Percentiles rank a stretch among this genome's conserved stretches.
These are phyloP conservation scores for Euphorbia pulcherrima DNA, from an alignment of 345 rosid genomes.

Conservation along the genomic window DNA sequence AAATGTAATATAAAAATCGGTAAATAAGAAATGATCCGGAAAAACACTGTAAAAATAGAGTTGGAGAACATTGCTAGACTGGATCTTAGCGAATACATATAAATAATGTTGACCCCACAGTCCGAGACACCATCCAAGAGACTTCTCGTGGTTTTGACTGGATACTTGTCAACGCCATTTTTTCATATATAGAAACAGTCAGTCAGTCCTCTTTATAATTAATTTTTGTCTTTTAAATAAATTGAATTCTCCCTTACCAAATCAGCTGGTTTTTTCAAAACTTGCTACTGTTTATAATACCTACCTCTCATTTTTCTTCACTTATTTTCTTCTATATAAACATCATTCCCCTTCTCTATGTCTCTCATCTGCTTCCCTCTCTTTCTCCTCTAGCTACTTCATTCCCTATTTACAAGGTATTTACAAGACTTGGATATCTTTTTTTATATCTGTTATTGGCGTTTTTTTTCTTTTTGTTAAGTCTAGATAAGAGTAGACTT, in stretches of 20 bases:
- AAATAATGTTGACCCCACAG: slow-evolving; percentile 3
- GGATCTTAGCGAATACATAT: too few relatives aligned
- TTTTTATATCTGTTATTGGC: too few relatives aligned
- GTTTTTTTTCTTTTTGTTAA: background rate
- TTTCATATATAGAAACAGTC: slow-evolving; percentile 13
- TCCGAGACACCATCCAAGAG: slow-evolving; percentile 3
- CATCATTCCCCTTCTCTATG: background rate
- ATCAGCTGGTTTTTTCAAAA: slow-evolving; percentile 20
- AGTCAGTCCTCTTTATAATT: too few relatives aligned
- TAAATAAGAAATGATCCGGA: too few relatives aligned
- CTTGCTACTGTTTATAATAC: slow-evolving; percentile 18
- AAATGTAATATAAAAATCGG: too few relatives aligned
- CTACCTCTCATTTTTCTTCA: background rate
- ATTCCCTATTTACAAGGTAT: background rate
- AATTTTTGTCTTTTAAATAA: too few relatives aligned
- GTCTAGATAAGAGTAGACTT: too few relatives aligned
- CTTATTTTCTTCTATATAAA: slow-evolving; percentile 26
- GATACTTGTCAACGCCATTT: slow-evolving; percentile 27
- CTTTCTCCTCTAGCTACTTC: background rate
- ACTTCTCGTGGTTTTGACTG: slow-evolving; percentile 11
- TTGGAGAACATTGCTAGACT: too few relatives aligned
- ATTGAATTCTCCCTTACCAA: too few relatives aligned
- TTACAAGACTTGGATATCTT: background rate
- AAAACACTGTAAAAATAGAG: too few relatives aligned
- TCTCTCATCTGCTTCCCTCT: background rate